A percentile compares a stretch with the other conserved stretches of the same genome.
Evolutionary conservation across 495 filamentous ascomycete genomes (phyloP).

Genomic region (Penicillium angulare): DNA sequence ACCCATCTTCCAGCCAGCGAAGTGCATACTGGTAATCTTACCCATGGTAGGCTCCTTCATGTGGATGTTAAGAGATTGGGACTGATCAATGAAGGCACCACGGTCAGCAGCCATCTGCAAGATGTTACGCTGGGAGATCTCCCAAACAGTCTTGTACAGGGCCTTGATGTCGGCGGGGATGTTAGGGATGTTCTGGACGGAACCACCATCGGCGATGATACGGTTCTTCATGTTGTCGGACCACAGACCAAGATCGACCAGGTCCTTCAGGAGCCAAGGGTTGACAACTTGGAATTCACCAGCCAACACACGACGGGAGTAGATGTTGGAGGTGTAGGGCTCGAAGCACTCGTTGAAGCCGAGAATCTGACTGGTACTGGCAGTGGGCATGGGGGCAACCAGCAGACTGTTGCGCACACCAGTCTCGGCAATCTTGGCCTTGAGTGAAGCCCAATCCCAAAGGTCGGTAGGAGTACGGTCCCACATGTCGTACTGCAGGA

Average conservation of each 20-base stretch:
- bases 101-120: constrained; percentile 98
- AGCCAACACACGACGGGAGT: constrained; percentile 94
- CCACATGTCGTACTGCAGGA: constrained; percentile 99
- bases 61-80: constrained; percentile 98
- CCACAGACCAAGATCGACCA: constrained; percentile 97
- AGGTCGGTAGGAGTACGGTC: constrained; percentile 86
- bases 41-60: constrained; percentile 99
- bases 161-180: constrained; percentile 95
- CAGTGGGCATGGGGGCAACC: constrained; percentile 96
- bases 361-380: constrained; percentile 92
- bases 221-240: constrained; percentile 99
- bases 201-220: constrained; percentile 95
- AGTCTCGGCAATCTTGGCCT: constrained; percentile 84
- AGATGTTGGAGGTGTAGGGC: constrained; percentile 99
- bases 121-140: constrained; percentile 94
- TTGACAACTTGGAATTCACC: constrained; percentile 99
- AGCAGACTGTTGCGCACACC: constrained; percentile 94
- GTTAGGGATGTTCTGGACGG: constrained; percentile 93
- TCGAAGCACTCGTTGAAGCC: constrained; percentile 99
- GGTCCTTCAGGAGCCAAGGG: constrained; percentile 96
- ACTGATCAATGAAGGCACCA: constrained; percentile 97
- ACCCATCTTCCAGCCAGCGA: constrained; percentile 97
- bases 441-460: constrained; percentile 93
- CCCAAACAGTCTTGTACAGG: constrained; percentile 99
- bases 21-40: constrained; percentile 99